Conservation (phyloP, 1,284 basidiomycete genomes). For the Malassezia equina region DNA sequence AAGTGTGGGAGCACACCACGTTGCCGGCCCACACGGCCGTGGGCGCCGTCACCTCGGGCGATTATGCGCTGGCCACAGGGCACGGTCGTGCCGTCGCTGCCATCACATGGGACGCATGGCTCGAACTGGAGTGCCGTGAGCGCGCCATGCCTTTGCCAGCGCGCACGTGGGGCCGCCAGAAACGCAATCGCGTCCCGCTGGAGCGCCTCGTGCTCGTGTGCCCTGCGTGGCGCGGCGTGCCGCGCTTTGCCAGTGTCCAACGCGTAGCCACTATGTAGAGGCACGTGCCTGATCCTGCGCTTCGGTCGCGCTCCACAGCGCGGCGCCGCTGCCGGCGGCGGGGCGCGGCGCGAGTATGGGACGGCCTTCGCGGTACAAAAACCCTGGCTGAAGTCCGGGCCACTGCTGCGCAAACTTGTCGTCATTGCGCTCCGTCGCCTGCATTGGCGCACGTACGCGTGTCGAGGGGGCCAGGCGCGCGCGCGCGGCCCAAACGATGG, state of each 20-base stretch:
- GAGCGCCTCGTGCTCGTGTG: constrained; percentile 13
- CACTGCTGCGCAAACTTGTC: constrained; percentile 3
- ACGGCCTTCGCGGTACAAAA: constrained; percentile 14
- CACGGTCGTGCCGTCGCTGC: constrained; percentile 16
- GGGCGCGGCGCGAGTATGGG: neutral
- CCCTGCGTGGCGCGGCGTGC: neutral
- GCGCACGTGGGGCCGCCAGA: constrained; percentile 7
- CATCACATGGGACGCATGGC: constrained; percentile 17
- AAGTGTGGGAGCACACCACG: constrained; percentile 13
- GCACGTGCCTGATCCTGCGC: neutral
- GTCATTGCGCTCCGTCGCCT: neutral
- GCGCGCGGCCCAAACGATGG: constrained; percentile 23
- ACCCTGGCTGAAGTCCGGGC: constrained; percentile 6
- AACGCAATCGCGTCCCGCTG: constrained; percentile 13
- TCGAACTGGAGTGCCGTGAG: constrained; percentile 15
- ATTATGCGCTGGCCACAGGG: constrained; percentile 32
- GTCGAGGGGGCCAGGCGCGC: constrained; percentile 17
- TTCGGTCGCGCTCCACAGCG: constrained; percentile 12
- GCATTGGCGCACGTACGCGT: neutral
- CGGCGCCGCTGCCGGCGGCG: neutral
- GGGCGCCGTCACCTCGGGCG: constrained; percentile 30
- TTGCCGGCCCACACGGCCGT: constrained; percentile 19
- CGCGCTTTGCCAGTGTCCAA: constrained; percentile 7
- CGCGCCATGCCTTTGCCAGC: neutral
- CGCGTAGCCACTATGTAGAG: neutral